Base-by-base conservation (phyloP, 768 basidiomycete species). In the Antrodiella citrinella region DNA sequence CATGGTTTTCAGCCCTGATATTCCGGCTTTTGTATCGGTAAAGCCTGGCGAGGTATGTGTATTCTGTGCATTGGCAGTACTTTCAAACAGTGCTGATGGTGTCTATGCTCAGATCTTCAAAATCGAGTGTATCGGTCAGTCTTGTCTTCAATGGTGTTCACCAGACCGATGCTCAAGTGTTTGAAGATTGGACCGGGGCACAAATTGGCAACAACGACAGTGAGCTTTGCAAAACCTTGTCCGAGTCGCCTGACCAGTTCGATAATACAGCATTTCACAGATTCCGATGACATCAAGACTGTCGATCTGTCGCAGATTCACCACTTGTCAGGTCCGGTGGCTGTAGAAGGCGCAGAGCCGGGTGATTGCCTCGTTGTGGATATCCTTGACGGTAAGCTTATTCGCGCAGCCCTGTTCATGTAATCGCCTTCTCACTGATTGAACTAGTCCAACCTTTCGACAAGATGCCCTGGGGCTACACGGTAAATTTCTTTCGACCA, bases 381-480 rank as follows among this genome's bases (percentile, higher is more conserved):
- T 51, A 85, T 90, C 51, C 65, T 90, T n/a, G 84, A 88, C 58
- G 78, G 82, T 83, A 56, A 40, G 67, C 12, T 39, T 12, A 20
- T 39, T 38, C 35, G 18, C 35, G 10, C 10, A 38, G 10, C 18
- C 10, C 35, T 38, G n/a, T 38, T 38, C 41, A 22, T 43, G 41
- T 42, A 4, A 1, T 50, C 4, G 4, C 43, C 5, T 9, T 43
- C 41, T 43, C n/a, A n/a, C n/a, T n/a, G n/a, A n/a, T n/a, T n/a
- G n/a, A n/a, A 20, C 44, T 35, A 84, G 84, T 84, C 47, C 70
- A 67, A 26, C 78, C 82, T 7, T 84, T 84, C 52, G 82, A 83
- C 38, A 75, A 84, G 60, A 83, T 84, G 84, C 84, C 84, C 0
- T 90, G 85, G 86, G 86, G 86, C 0, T 88, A 86, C 59, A 86